Base-by-base conservation (phyloP, 2,329 filamentous ascomycete species). In the Botrytis squamosa region DNA sequence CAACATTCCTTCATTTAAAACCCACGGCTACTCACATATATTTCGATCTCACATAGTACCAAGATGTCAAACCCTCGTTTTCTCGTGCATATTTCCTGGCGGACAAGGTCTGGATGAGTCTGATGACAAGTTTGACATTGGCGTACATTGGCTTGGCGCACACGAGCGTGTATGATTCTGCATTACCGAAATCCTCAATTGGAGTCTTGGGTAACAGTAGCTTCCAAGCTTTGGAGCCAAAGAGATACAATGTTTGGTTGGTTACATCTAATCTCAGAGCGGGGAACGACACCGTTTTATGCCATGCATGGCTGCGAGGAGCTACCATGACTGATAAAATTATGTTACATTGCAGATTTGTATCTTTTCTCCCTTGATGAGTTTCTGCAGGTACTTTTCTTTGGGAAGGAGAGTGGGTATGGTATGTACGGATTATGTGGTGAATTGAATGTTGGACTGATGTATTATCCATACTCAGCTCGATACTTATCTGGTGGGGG, bases 31-130 rank as follows among this genome's bases (percentile, higher is more conserved):
- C 66, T 16, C 66, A 33, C 49, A 42, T 42, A 1, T 10, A 22
- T 4, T 29, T 9, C 20, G 25, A 55, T 57, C 66, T 68, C 66
- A 57, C 49, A 29, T 57, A 2, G 38, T 20, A 68, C 66, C 49
- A 68, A 25, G 55, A 42, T 68, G 66, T 68, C 66, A 68, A 68
- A 42, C n/a, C 66, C 66, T 68, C 66, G 66, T 68, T 57, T 68
- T 68, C 66, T 68, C 66, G 66, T 68, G 66, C 66, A 57, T 57
- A 6, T 42, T 57, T 68, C 66, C 65, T 68, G 65, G 25, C 22
- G 44, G 63, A 65, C 63, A 65, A 57, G n/a, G 52, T 57, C 52
- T 57, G 52, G 52, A 29, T 29, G 52, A 65, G 63, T 65, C n/a
- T 46, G n/a, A 55, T 40, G 46, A 40, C 36, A 68, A 67, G 33